Conservation (phyloP, 2,329 filamentous ascomycete genomes). For the Apiospora sp. region DNA sequence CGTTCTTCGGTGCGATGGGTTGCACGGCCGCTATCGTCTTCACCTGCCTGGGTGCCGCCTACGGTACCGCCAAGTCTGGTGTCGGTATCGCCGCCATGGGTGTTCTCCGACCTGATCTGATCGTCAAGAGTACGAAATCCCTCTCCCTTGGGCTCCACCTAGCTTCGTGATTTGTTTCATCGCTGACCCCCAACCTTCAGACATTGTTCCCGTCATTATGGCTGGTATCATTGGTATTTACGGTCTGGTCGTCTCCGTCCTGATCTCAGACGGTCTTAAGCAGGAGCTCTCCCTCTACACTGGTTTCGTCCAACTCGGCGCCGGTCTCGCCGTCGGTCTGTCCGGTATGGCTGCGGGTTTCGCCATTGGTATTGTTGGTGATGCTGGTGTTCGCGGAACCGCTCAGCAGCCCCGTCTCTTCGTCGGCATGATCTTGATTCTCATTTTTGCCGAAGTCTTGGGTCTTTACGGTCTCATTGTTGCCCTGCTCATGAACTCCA, state of each 20-base stretch:
- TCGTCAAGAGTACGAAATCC: conserved; percentile 91
- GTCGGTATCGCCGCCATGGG: conserved; percentile 98
- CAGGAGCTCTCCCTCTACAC: conserved; percentile 80
- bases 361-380: conserved; percentile 76
- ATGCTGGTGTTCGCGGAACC: conserved; percentile 87
- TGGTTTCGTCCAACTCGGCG: conserved; percentile 85
- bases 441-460: conserved; percentile 99
- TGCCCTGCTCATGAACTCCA: conserved; percentile 99
- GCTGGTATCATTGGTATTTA: conserved; percentile 99
- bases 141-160: conserved; percentile 21
- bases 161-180: conserved; percentile 24
- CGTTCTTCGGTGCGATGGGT: conserved; percentile 88
- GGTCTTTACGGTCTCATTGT: conserved; percentile 99
- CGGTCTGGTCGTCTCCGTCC: conserved; percentile 85
- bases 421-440: conserved; percentile 98
- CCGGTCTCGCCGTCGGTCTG: conserved; percentile 82
- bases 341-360: conserved; percentile 86
- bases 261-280: conserved; percentile 81
- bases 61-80: conserved; percentile 98
- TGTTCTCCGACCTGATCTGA: conserved; percentile 96
- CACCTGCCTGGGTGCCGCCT: conserved; percentile 95
- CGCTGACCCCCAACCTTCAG: conserved; percentile 54
- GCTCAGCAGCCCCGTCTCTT: conserved; percentile 87
- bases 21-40: conserved; percentile 93
- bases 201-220: conserved; percentile 99